These are phyloP conservation scores for Aspergillus clavatus DNA, from an alignment of 2,329 filamentous ascomycete genomes.

Conservation along the genomic window DNA sequence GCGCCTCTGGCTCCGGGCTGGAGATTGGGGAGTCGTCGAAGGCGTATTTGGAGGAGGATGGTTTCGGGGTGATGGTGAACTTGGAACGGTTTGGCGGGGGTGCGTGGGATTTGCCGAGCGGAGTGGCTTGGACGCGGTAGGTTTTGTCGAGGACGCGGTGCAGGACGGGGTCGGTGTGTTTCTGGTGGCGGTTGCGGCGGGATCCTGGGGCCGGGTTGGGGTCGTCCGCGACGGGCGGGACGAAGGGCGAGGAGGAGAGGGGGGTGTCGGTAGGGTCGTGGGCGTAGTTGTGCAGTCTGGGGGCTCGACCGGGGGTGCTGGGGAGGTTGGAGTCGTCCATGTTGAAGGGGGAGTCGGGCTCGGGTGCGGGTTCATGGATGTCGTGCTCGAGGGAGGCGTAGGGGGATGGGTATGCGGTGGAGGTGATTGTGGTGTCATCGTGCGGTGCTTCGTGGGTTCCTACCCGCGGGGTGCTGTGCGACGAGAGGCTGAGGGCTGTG, in stretches of 20 bases:
- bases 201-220: constrained; percentile 37
- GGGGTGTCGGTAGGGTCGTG: constrained; percentile 60
- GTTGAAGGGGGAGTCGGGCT: constrained; percentile 34
- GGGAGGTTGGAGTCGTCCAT: constrained; percentile 35
- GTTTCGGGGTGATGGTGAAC: constrained; percentile 31
- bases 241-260: constrained; percentile 50
- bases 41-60: constrained; percentile 23
- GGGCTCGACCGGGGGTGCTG: constrained; percentile 30
- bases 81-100: constrained; percentile 25
- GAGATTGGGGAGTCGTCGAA: constrained; percentile 56
- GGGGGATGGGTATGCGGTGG: constrained; percentile 62
- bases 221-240: constrained; percentile 47
- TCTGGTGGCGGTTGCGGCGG: constrained; percentile 34
- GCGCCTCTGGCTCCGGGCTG: constrained; percentile 72
- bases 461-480: constrained; percentile 46
- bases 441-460: constrained; percentile 24
- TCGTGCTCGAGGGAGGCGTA: constrained; percentile 70
- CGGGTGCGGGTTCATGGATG: constrained; percentile 48
- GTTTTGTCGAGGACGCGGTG: constrained; percentile 94
- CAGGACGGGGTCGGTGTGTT: constrained; percentile 65
- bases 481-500: constrained; percentile 40
- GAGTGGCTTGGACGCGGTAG: constrained; percentile 89
- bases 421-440: constrained; percentile 38
- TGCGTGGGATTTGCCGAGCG: constrained; percentile 55
- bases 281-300: constrained; percentile 8